Conservation (phyloP, 805 yeast genomes). For the Starmera caribaea region DNA sequence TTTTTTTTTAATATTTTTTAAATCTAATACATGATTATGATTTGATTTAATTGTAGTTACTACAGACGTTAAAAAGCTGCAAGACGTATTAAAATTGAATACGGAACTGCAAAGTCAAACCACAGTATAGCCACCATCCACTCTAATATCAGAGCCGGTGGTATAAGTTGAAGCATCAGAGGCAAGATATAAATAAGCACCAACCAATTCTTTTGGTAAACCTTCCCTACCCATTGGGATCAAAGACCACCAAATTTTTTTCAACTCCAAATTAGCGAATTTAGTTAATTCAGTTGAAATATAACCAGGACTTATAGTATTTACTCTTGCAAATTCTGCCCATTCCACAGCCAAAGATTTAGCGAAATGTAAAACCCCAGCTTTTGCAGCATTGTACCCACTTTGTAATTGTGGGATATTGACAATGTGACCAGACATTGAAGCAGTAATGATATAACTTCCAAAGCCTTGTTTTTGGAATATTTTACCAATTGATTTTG, state of each 20-base stretch:
- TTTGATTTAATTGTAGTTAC: no score
- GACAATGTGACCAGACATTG: constrained; percentile 84
- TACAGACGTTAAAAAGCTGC: no score
- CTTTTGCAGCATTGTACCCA: constrained; percentile 81
- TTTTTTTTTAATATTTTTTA: no score
- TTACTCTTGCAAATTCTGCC: constrained; percentile 77
- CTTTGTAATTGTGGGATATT: constrained; percentile 85
- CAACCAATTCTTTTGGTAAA: constrained; percentile 61
- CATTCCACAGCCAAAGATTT: constrained; percentile 80
- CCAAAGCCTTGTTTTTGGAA: constrained; percentile 73
- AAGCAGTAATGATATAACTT: constrained; percentile 74
- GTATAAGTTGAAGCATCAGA: constrained; percentile 73
- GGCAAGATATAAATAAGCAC: constrained; percentile 73
- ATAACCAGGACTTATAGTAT: constrained; percentile 82
- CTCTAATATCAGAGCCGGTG: constrained; percentile 67
- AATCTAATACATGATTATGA: no score
- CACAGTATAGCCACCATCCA: constrained; percentile 68
- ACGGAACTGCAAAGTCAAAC: background rate
- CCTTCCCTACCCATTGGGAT: constrained; percentile 73
- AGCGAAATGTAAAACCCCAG: constrained; percentile 69
- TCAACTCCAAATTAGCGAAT: constrained; percentile 34
- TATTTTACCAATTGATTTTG: constrained; percentile 63
- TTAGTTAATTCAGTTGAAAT: constrained; percentile 61
- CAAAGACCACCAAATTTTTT: constrained; percentile 36
- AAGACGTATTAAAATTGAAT: no score